Percentiles rank a stretch among this genome's conserved stretches.
phyloP scores from a whole-genome alignment of 192 early-diverging fungal genomes.

The Backusella morwellensis region DNA sequence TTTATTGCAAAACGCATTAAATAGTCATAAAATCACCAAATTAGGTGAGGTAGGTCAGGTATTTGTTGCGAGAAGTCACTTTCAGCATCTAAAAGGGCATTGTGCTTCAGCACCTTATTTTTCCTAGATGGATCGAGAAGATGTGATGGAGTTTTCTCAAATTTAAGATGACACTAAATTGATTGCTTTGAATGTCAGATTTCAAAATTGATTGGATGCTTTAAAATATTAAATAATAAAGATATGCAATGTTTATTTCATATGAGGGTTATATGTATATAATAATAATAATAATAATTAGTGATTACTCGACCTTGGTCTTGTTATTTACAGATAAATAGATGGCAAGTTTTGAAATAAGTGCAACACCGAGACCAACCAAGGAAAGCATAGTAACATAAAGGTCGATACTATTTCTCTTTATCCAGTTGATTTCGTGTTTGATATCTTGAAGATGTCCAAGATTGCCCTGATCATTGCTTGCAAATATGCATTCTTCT shows the following conservation, averaged over 20 bases:
- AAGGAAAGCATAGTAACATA: background rate
- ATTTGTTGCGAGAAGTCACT: too few relatives aligned
- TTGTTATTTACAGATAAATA: background rate
- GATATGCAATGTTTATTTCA: background rate
- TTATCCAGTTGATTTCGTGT: background rate
- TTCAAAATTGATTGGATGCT: background rate
- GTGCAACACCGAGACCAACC: background rate
- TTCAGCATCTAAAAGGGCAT: too few relatives aligned
- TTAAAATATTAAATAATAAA: background rate
- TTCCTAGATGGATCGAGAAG: background rate
- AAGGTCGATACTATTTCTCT: background rate
- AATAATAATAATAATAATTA: background rate
- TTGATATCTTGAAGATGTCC: background rate
- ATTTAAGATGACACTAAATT: background rate
- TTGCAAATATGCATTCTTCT: conserved; percentile 25
- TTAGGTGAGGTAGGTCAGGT: too few relatives aligned
- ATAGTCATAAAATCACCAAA: too few relatives aligned
- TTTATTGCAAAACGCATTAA: too few relatives aligned
- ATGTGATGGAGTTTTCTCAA: background rate
- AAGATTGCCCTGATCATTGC: background rate
- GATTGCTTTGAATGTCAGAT: background rate
- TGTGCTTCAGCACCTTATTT: too few relatives aligned
- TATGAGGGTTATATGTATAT: background rate
- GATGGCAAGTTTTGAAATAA: background rate
- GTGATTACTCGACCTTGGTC: background rate